Evolutionary conservation across 495 filamentous ascomycete species (phyloP).

Genomic region (Tuber borchii): DNA sequence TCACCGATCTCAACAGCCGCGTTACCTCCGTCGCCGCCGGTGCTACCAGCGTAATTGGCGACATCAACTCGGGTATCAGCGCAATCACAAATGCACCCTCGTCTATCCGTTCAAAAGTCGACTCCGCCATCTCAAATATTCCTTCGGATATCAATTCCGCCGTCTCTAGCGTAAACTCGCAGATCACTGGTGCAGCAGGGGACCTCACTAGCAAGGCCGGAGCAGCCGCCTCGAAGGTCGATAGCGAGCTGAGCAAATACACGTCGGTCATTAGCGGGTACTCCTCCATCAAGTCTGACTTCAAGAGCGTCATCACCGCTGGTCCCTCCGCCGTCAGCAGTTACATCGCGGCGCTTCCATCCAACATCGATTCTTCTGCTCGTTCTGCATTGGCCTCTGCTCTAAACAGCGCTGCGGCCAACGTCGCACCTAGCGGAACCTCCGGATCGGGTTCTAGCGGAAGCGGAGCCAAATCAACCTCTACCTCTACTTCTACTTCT

Average conservation of each 20-base stretch:
- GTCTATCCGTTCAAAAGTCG: constrained; percentile 1
- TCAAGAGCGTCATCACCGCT: constrained; percentile 17
- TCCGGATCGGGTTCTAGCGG: neutral
- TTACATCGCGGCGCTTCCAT: constrained; percentile 9
- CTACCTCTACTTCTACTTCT: neutral
- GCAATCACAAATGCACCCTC: constrained; percentile 1
- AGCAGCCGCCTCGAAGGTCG: constrained; percentile 2
- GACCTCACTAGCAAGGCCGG: neutral
- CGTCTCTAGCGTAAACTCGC: neutral
- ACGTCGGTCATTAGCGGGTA: neutral
- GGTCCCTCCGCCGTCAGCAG: constrained; percentile 16
- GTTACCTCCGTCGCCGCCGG: neutral
- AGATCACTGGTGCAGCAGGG: neutral
- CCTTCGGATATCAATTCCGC: neutral
- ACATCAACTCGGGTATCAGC: neutral
- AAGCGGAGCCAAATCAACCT: neutral
- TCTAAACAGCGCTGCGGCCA: constrained; percentile 16
- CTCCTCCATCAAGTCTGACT: constrained; percentile 12
- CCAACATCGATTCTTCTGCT: constrained; percentile 5
- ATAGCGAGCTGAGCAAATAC: neutral
- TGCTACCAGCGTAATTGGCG: neutral
- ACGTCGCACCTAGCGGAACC: constrained; percentile 7
- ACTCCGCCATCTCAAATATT: neutral
- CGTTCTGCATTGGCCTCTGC: constrained; percentile 7
- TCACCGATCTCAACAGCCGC: neutral